Evolutionary conservation across 1,139 yeast species (phyloP).

Genomic region (Blastobotrys apis): DNA sequence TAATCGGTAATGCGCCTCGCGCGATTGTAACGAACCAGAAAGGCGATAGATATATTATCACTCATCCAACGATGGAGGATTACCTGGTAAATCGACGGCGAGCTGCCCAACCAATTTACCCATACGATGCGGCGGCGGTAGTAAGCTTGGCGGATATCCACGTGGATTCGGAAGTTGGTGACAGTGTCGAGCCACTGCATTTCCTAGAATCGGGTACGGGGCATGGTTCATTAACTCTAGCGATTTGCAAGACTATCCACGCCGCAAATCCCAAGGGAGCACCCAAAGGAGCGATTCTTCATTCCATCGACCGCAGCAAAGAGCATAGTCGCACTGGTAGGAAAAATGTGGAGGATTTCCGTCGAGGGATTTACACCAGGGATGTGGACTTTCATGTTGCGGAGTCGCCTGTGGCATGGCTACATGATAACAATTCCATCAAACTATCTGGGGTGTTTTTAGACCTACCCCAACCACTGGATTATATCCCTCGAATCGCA

Average conservation of each 20-base stretch:
- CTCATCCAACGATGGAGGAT: conserved; percentile 44
- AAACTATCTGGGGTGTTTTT: conserved; percentile 38
- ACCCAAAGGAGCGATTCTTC: conserved; percentile 42
- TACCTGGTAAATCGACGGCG: conserved; percentile 39
- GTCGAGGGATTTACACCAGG: conserved; percentile 40
- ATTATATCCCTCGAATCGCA: conserved; percentile 34
- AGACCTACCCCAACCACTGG: conserved; percentile 43
- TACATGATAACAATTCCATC: conserved; percentile 25
- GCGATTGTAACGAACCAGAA: conserved; percentile 22
- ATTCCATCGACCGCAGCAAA: conserved; percentile 41
- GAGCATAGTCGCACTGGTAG: conserved; percentile 40
- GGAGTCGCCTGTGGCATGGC: conserved; percentile 42
- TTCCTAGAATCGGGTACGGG: conserved; percentile 51
- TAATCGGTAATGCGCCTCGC: conserved; percentile 34
- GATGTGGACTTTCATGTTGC: conserved; percentile 44
- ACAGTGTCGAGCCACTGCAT: conserved; percentile 30
- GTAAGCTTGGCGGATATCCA: conserved; percentile 45
- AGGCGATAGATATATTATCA: conserved; percentile 31
- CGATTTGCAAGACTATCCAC: conserved; percentile 42
- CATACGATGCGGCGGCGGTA: conserved; percentile 45
- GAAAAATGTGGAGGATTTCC: conserved; percentile 37
- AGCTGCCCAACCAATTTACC: conserved; percentile 48
- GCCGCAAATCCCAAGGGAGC: conserved; percentile 35
- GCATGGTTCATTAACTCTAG: conserved; percentile 46
- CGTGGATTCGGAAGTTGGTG: conserved; percentile 28